Conservation (phyloP, 1,284 basidiomycete species). For the Rhodotorula sp. region DNA sequence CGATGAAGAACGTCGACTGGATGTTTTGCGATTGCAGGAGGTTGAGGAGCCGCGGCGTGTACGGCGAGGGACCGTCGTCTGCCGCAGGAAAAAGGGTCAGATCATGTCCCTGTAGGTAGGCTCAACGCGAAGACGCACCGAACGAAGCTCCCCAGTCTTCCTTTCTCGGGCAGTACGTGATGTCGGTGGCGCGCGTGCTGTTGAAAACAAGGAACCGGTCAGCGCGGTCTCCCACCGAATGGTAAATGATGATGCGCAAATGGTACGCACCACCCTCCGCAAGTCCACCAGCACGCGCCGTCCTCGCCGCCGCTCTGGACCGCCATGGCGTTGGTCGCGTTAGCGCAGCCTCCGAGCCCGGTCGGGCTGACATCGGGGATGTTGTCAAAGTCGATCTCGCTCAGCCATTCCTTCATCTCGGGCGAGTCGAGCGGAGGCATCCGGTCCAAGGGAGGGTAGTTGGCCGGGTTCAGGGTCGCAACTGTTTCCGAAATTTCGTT, state of each 20-base stretch:
- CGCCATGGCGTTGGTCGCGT: conserved; percentile 60
- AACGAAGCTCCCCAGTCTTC: conserved; percentile 51
- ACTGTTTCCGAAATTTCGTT: not conserved
- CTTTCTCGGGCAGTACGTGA: conserved; percentile 47
- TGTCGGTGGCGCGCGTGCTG: conserved; percentile 40
- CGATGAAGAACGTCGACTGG: conserved; percentile 84
- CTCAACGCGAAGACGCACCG: conserved; percentile 42
- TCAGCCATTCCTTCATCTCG: conserved; percentile 67
- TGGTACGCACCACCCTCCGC: conserved; percentile 54
- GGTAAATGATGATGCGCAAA: too few relatives aligned
- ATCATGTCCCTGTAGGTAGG: too few relatives aligned
- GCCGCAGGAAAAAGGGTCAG: not conserved
- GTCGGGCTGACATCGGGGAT: conserved; percentile 64
- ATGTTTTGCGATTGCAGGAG: conserved; percentile 67
- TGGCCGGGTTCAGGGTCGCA: conserved; percentile 24
- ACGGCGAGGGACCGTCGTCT: conserved; percentile 61
- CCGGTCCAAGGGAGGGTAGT: conserved; percentile 70
- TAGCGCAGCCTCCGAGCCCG: conserved; percentile 66
- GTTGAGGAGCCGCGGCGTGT: conserved; percentile 73
- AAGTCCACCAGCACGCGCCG: conserved; percentile 60
- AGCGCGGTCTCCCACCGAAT: too few relatives aligned
- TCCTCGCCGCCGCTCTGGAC: conserved; percentile 55
- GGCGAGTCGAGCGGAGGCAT: conserved; percentile 63
- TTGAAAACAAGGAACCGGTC: not conserved
- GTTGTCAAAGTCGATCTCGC: conserved; percentile 61